phyloP scores from a whole-genome alignment of 768 basidiomycete genomes.

The Lepiota brunneoincarnata region DNA sequence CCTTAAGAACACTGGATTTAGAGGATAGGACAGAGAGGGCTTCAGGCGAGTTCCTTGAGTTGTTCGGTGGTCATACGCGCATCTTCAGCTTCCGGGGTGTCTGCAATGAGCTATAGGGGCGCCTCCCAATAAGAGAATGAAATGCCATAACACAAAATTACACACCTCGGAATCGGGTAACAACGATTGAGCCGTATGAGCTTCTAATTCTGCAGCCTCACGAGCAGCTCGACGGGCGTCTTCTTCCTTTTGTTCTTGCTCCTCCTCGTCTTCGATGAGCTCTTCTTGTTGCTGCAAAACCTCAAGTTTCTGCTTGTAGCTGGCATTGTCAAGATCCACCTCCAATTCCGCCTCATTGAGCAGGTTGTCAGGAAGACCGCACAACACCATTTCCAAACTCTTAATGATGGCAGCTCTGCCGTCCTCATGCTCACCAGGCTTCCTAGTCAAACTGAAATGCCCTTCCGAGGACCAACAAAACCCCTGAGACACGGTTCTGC shows the following conservation, averaged over 20 bases:
- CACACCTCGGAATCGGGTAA: conserved; percentile 88
- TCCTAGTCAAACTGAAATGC: conserved; percentile 92
- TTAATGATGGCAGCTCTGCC: conserved; percentile 79
- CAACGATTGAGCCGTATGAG: conserved; percentile 75
- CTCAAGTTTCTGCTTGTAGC: conserved; percentile 97
- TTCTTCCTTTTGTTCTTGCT: conserved; percentile 95
- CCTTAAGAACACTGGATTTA: conserved; percentile 92
- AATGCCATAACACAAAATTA: not conserved
- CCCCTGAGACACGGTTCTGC: conserved; percentile 88
- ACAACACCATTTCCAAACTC: conserved; percentile 86
- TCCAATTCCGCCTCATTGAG: conserved; percentile 96
- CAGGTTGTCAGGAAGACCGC: conserved; percentile 93
- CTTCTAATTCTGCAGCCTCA: conserved; percentile 78
- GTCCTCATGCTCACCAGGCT: conserved; percentile 70
- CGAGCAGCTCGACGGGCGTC: conserved; percentile 84
- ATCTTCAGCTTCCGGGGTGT: conserved; percentile 56
- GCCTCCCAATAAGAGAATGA: not conserved
- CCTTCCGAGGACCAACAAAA: conserved; percentile 88
- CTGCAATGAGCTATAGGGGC: conserved; percentile 56
- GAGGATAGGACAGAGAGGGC: conserved; percentile 89
- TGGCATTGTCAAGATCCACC: conserved; percentile 90
- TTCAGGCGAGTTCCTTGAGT: conserved; percentile 88
- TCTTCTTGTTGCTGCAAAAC: conserved; percentile 98
- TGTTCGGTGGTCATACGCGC: conserved; percentile 99
- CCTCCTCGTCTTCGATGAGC: conserved; percentile 98